Evolutionary conservation across 2,329 filamentous ascomycete species (phyloP).

Genomic region (Aspergillus quadrilineatus): DNA sequence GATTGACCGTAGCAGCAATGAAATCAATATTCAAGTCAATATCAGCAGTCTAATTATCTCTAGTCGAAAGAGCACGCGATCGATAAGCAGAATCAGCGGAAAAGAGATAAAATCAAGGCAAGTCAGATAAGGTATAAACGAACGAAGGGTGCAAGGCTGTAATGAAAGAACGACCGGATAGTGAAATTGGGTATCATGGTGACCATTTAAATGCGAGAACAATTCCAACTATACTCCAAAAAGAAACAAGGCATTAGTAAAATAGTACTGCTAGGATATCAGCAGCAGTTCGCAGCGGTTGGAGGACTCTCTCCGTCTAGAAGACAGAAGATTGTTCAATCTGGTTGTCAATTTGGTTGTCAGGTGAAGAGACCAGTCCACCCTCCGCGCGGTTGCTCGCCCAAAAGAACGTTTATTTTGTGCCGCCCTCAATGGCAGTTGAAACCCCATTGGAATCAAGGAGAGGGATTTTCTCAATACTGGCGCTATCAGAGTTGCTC

Average conservation of each 20-base stretch:
- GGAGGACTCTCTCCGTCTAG: no score
- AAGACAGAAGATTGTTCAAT: no score
- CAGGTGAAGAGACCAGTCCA: no score
- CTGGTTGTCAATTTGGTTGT: no score
- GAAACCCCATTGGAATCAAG: slow-evolving; percentile 32
- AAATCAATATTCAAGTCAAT: not conserved
- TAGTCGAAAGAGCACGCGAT: not conserved
- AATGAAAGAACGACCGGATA: slow-evolving; percentile 11
- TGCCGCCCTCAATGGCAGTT: slow-evolving; percentile 25
- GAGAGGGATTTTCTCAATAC: slow-evolving; percentile 38
- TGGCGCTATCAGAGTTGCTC: slow-evolving; percentile 26
- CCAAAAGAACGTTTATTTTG: not conserved
- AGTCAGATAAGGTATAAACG: not conserved
- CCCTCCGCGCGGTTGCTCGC: no score
- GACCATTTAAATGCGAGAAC: slow-evolving; percentile 7
- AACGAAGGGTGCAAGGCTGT: not conserved
- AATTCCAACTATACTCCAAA: slow-evolving; percentile 8
- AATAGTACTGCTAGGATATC: not conserved
- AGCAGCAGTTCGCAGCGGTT: not conserved
- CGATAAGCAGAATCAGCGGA: not conserved
- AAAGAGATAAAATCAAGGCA: not conserved
- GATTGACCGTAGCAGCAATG: not conserved
- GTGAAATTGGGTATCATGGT: slow-evolving; percentile 17
- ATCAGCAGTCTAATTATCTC: slow-evolving; percentile 1
- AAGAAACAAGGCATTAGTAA: not conserved